phyloP scores from a whole-genome alignment of 805 yeast genomes.

The Komagataella kurtzmanii region DNA sequence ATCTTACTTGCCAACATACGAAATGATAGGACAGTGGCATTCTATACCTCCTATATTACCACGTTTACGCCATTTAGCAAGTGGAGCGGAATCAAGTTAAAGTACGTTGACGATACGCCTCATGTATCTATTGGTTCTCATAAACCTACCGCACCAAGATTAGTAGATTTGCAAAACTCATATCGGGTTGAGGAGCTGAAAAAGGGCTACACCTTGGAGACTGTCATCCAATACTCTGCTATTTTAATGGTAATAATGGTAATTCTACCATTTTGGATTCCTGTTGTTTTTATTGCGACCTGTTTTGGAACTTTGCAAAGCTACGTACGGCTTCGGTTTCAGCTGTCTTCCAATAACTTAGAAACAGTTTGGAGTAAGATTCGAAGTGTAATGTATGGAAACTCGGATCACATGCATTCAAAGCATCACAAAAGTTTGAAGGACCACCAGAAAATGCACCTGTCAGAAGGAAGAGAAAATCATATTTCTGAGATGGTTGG shows the following conservation, averaged over 20 bases:
- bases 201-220: not conserved
- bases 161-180: slow-evolving; percentile 35
- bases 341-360: not conserved
- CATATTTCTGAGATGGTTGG: not conserved
- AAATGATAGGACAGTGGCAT: slow-evolving; percentile 80
- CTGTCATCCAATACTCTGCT: slow-evolving; percentile 11
- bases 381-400: not conserved
- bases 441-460: not conserved
- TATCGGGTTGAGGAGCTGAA: slow-evolving; percentile 5
- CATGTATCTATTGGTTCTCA: slow-evolving; percentile 21
- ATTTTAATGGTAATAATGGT: slow-evolving; percentile 9
- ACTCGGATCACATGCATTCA: not conserved
- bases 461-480: not conserved
- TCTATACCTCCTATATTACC: slow-evolving; percentile 71
- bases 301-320: slow-evolving; percentile 8
- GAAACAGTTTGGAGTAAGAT: not conserved
- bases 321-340: not conserved
- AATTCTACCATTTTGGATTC: slow-evolving; percentile 36
- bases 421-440: not conserved
- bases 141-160: slow-evolving; percentile 26
- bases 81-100: slow-evolving; percentile 32
- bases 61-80: slow-evolving; percentile 60
- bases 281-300: slow-evolving; percentile 23
- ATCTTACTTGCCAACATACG: slow-evolving; percentile 59
- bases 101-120: slow-evolving; percentile 33